Evolutionary conservation across 164 flowering plant genomes (phyloP), one percentile per base, ranked within the genome.

Genomic region (Vitis vinifera): DNA sequence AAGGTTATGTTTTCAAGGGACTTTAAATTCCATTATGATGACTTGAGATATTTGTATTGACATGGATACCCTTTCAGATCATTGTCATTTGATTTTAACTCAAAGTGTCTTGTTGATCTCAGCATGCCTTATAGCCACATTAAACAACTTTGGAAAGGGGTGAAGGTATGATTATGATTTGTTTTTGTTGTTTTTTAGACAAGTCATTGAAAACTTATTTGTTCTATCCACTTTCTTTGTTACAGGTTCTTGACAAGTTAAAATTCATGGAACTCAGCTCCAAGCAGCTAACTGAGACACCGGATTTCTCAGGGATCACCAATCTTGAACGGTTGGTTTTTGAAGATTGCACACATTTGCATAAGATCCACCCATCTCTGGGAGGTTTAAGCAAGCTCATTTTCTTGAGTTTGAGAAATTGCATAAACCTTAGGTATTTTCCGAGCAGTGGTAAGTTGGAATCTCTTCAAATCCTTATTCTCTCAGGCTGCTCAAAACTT

Each of bases 261-360:
- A 73, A 64, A 44, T 4, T 51, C 13, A 37, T 77, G 2, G 50
- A 69, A 51, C 74, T 77, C 14, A 61, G 72, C 19, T 78, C 65
- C n/a, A 9, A 51, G 0, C 1, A 10, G 11, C 62, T 78, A 13
- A 53, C 4, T 3, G 31, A 27, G 68, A 64, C 68, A 12, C 75
- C 81, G 2, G 61, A 78, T 59, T 60, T 75, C 29, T 52, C 48
- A 2, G 31, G 14, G 0, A 30, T 52, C 15, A 19, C 64, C 15
- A 55, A 17, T 15, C 66, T 78, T 19, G 73, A 78, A 51, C 48
- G 53, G 1, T 29, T 78, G 17, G 17, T 59, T 12, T 65, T 78
- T 17, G 16, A 68, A 19, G 55, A 8, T 19, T 74, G 78, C 57
- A 16, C 4, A 49, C 68, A 27, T 59, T 65, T 78, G 60, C 51